Percentiles rank a stretch among this genome's conserved stretches.
phyloP scores from a whole-genome alignment of 139 green algal species.

The Limnomonas spitsbergensis region DNA sequence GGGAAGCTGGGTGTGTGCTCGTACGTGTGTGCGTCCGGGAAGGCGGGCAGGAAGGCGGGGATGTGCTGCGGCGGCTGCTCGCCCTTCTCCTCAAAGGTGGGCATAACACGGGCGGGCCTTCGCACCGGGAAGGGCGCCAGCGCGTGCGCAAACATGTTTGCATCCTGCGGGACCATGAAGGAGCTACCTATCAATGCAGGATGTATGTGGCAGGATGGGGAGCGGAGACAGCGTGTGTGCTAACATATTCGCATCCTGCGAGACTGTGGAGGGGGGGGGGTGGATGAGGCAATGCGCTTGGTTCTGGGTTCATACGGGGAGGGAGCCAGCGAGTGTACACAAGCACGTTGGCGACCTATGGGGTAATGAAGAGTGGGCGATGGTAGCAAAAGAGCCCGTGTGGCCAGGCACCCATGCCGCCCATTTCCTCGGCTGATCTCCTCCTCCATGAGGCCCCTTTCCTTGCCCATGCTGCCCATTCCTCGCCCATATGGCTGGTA shows the following conservation, averaged over 20 bases:
- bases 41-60: constrained; percentile 74
- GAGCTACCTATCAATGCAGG: background rate
- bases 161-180: constrained; percentile 11
- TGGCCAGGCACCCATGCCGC: too few species aligned
- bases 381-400: background rate
- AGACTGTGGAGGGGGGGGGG: background rate
- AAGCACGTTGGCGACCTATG: background rate
- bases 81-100: constrained; percentile 57
- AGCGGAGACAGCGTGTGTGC: constrained; percentile 60
- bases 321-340: background rate
- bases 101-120: constrained; percentile 29
- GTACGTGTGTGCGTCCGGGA: constrained; percentile 85
- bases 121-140: constrained; percentile 61
- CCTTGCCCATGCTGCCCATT: too few species aligned
- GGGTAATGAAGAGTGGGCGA: background rate
- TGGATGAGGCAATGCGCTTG: background rate
- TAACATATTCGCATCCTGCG: constrained; percentile 47
- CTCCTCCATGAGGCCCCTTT: background rate
- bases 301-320: background rate
- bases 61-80: constrained; percentile 67
- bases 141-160: constrained; percentile 57
- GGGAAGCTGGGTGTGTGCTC: constrained; percentile 38
- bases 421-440: background rate
- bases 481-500: too few species aligned
- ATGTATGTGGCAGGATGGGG: constrained; percentile 24